Percentiles rank a stretch among this genome's conserved stretches.
Evolutionary conservation across 176 grass and related monocot genomes (phyloP).

Genomic region (Ensete glaucum): DNA sequence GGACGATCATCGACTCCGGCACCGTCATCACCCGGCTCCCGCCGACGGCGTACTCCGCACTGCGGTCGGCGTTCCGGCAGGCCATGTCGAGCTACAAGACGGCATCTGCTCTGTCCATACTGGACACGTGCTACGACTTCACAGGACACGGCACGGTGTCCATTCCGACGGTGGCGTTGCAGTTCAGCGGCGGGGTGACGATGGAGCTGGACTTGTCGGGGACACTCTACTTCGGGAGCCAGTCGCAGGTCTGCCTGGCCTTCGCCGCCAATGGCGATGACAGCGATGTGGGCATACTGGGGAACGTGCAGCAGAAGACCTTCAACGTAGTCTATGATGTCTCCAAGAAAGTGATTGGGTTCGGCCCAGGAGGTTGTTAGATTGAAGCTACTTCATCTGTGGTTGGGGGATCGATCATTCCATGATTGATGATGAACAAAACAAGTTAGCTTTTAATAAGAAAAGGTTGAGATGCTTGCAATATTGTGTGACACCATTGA

Average conservation of each 20-base stretch:
- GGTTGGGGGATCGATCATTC: too few species aligned
- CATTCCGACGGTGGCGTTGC: conserved; percentile 38
- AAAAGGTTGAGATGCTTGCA: too few species aligned
- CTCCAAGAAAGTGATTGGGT: conserved; percentile 44
- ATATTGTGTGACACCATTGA: too few species aligned
- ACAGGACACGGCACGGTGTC: conserved; percentile 3
- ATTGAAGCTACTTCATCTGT: too few species aligned
- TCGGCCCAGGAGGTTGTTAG: conserved; percentile 30
- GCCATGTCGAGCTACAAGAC: conserved; percentile 36
- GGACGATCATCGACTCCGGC: conserved; percentile 71
- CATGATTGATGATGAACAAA: too few species aligned
- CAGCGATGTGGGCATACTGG: conserved; percentile 30
- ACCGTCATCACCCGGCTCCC: conserved; percentile 83
- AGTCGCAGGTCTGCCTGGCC: conserved; percentile 56
- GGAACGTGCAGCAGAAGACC: conserved; percentile 76
- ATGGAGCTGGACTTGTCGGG: conserved; percentile 43
- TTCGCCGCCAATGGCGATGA: conserved; percentile 43
- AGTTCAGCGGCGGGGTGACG: conserved; percentile 35
- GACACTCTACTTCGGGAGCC: conserved; percentile 33
- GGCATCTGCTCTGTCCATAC: conserved; percentile 22
- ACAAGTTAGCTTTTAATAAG: too few species aligned
- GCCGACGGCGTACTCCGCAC: conserved; percentile 42
- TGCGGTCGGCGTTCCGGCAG: conserved; percentile 35
- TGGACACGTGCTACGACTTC: conserved; percentile 67
- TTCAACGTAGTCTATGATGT: conserved; percentile 55